Percentiles rank a stretch among this genome's conserved stretches.
Conservation (phyloP, 371 early-diverging fungal genomes). For the Rhizomucor pusillus region DNA sequence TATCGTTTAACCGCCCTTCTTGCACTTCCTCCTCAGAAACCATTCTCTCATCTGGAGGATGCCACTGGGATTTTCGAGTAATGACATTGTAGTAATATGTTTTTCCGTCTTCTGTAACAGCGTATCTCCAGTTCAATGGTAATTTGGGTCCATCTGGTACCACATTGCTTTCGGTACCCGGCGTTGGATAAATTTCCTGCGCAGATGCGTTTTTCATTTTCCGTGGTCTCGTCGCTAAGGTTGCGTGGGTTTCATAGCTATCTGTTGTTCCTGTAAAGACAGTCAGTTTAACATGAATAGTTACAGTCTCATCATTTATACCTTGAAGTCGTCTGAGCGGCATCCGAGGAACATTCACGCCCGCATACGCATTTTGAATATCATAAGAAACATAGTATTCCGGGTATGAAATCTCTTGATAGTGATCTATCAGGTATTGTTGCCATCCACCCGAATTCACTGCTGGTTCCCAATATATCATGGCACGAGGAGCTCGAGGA, state of each 20-base stretch:
- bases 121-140: conserved; percentile 38
- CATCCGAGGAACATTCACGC: too few species aligned
- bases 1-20: conserved; percentile 17
- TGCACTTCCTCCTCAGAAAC: conserved; percentile 32
- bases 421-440: too few species aligned
- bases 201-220: neutral
- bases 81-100: conserved; percentile 41
- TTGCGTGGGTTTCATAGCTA: too few species aligned
- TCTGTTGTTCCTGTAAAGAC: too few species aligned
- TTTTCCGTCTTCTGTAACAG: conserved; percentile 26
- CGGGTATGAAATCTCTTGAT: too few species aligned
- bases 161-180: neutral
- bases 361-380: too few species aligned
- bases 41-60: conserved; percentile 30
- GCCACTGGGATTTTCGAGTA: conserved; percentile 46
- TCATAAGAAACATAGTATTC: too few species aligned
- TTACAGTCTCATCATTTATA: too few species aligned
- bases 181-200: neutral
- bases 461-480: too few species aligned
- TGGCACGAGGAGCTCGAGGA: conserved; percentile 30
- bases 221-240: neutral
- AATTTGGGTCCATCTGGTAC: conserved; percentile 8
- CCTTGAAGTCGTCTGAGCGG: too few species aligned
- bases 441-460: too few species aligned
- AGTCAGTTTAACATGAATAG: too few species aligned